Percentiles rank a stretch among this genome's conserved stretches.
Evolutionary conservation across 257 asterid genomes (phyloP).

Genomic region (Agastache rugosa): DNA sequence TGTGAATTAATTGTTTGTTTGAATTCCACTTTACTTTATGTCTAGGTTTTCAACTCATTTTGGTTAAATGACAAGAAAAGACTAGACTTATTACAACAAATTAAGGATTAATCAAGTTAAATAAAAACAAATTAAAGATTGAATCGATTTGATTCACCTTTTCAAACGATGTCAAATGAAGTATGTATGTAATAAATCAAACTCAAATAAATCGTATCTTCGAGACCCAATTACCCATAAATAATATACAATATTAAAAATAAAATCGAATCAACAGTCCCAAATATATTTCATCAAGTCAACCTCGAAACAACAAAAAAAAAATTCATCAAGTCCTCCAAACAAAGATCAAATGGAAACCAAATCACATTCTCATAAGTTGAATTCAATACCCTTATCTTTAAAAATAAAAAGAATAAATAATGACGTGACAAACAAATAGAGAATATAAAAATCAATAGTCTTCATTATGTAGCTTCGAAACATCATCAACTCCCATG

Average conservation of each 20-base stretch:
- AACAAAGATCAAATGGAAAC: background rate
- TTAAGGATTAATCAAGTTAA: no score
- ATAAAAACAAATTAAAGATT: no score
- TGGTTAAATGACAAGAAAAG: no score
- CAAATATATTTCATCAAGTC: background rate
- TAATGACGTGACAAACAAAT: background rate
- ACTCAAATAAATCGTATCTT: no score
- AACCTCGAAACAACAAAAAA: background rate
- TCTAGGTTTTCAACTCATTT: no score
- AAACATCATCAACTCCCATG: conserved; percentile 49
- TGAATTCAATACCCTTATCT: background rate
- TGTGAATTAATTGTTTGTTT: background rate
- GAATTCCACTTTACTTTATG: background rate
- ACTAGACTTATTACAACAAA: no score
- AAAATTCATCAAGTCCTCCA: background rate
- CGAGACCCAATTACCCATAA: no score
- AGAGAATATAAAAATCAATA: conserved; percentile 5
- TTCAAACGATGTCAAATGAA: no score
- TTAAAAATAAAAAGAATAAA: background rate
- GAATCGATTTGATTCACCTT: no score
- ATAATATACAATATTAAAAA: no score
- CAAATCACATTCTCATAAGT: background rate
- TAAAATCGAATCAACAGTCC: background rate
- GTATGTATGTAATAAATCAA: no score
- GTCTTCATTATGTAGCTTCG: background rate